Base-by-base conservation (phyloP, 441 rosid genomes). In the Sinapis alba region DNA sequence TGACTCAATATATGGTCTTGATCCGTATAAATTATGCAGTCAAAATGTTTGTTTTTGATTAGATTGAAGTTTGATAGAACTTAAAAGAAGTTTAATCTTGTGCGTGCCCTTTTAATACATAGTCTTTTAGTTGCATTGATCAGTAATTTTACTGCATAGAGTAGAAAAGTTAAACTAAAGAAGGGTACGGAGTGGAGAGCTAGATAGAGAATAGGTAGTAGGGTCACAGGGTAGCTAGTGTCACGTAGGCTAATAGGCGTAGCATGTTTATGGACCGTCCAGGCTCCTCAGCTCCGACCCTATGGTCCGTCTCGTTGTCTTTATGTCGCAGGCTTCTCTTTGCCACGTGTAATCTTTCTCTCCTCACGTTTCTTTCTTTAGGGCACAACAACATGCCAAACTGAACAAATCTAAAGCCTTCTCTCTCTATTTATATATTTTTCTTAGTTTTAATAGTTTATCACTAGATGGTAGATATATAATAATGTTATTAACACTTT, bases 261-360 rank as follows among this genome's bases (percentile, higher is more conserved):
- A 77, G 80, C 80, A 77, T 71, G 80, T 71, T 77, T 77, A 71
- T 77, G 80, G 80, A 77, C 76, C 80, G 76, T 71, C 76, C 76
- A 77, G 80, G 76, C 76, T 70, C 80, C 62, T 77, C 76, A 62
- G 71, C 76, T 77, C 80, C 72, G 76, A 77, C 80, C 79, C 72
- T 71, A 71, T 77, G 80, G 80, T 71, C 80, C 80, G 80, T 77
- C 72, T 50, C 76, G 50, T 77, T 77, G 80, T 71, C 74, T 69
- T 43, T 57, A 61, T 69, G 53, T 76, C 75, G 66, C 79, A 76
- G 79, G 65, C 79, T 27, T 70, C 66, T 62, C 62, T 76, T 56
- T 34, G 50, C 36, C 74, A 62, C 78, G 53, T 72, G 10, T 36
- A 11, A 30, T 50, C 62, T 24, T 65, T 63, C 41, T 64, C 75